These are phyloP conservation scores for Selaginella tamariscina DNA, from an alignment of 75 land plant species.

Conservation along the genomic window DNA sequence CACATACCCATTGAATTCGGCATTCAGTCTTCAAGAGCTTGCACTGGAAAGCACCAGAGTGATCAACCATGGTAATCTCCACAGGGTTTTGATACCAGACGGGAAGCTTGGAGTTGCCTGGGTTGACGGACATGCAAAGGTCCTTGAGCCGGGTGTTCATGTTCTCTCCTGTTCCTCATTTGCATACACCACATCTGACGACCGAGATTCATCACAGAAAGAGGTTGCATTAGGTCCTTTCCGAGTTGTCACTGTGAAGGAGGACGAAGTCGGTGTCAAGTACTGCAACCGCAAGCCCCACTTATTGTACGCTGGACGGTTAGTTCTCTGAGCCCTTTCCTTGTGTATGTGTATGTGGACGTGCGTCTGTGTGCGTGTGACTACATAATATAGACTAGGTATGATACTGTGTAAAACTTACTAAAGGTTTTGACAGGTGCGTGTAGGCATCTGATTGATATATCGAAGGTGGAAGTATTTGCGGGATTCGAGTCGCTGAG, in stretches of 20 bases:
- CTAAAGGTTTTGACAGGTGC: not conserved
- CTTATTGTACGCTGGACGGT: conserved; percentile 13
- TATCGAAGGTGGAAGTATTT: conserved; percentile 15
- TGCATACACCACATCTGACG: conserved; percentile 13
- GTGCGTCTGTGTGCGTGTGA: too few relatives aligned
- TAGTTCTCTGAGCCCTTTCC: not conserved
- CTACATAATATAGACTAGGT: too few relatives aligned
- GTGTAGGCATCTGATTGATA: conserved; percentile 12
- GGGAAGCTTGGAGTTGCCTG: conserved; percentile 14
- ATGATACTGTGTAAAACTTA: too few relatives aligned
- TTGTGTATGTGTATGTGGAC: not conserved
- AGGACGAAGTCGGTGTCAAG: conserved; percentile 14
- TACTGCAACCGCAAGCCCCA: conserved; percentile 15
- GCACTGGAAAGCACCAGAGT: not conserved
- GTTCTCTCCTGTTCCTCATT: not conserved
- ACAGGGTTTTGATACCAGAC: conserved; percentile 9
- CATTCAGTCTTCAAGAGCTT: conserved; percentile 5
- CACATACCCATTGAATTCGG: not conserved
- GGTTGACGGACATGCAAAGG: conserved; percentile 11
- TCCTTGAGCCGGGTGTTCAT: conserved; percentile 7
- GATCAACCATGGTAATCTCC: conserved; percentile 6
- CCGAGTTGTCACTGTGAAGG: conserved; percentile 11
- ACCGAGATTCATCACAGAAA: not conserved
- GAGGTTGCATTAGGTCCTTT: conserved; percentile 14
- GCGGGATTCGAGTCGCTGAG: conserved; percentile 15